Evolutionary conservation across 345 rosid species (phyloP).

Genomic region (Erodium maritimum): DNA sequence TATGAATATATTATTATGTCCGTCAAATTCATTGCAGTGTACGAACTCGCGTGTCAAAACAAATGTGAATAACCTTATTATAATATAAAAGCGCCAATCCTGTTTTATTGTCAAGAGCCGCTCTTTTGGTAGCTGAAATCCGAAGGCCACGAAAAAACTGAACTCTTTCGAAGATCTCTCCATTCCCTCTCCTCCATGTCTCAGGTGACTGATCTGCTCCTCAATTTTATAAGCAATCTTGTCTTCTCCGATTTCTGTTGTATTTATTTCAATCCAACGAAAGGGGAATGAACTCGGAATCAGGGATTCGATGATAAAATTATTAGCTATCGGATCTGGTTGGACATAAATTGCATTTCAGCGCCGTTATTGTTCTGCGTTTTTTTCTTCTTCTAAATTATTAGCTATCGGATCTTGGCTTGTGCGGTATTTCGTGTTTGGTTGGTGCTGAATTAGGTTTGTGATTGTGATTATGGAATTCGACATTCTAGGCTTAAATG

Average conservation of each 20-base stretch:
- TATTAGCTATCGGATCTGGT: background rate
- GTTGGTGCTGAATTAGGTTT: background rate
- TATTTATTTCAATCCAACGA: background rate
- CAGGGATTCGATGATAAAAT: too few species aligned
- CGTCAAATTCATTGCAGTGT: too few species aligned
- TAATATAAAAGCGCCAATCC: background rate
- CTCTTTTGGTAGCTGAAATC: too few species aligned
- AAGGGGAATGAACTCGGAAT: background rate
- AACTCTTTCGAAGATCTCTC: background rate
- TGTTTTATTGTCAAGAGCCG: background rate
- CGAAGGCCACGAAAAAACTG: background rate
- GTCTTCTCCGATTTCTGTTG: background rate
- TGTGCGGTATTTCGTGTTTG: background rate
- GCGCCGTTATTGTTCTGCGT: background rate
- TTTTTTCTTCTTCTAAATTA: too few species aligned
- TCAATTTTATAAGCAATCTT: background rate
- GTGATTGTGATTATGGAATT: background rate
- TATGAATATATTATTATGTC: too few species aligned
- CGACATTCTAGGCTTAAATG: background rate
- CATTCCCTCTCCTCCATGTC: slow-evolving; percentile 22
- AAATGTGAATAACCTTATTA: too few species aligned
- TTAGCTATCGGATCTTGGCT: background rate
- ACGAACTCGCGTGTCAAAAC: too few species aligned
- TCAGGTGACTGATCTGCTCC: slow-evolving; percentile 19
- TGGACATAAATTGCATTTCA: background rate